Evolutionary conservation across 2,329 filamentous ascomycete genomes (phyloP), one percentile per base, ranked within the genome.

Genomic region (Arthrobotrys entomopaga): DNA sequence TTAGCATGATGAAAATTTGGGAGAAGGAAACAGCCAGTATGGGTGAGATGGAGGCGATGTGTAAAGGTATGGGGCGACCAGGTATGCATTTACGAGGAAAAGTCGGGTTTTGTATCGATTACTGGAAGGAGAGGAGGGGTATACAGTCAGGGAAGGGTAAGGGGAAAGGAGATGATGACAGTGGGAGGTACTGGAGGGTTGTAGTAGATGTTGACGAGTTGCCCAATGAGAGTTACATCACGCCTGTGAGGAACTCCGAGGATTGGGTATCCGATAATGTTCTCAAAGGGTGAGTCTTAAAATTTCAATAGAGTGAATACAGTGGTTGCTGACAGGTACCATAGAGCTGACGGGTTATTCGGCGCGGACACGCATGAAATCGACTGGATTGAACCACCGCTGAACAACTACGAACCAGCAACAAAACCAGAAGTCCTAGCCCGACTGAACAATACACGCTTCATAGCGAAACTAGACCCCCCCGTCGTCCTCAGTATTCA

Each of bases 391-490:
- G 77, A 78, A n/a, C 78, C 78, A 10, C 75, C 76, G 5, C 52
- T 78, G 7, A 78, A 79, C 46, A 77, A 77, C 43, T 72, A 77
- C 20, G 74, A 77, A 42, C 76, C 78, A 3, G 66, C 72, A 1
- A 64, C 73, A 10, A 74, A 74, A 10, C 26, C 70, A n/a, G 69
- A 73, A 38, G 56, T 73, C 13, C 50, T 73, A 5, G 26, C 54
- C 10, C 38, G 69, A 3, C 34, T 73, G 19, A 73, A 73, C 50
- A 73, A 73, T 20, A 71, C 77, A 6, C 77, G 78, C 77, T 95
- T 95, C 80, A 86, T 89, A 49, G 91, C 90, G 1, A 87, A 86
- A 10, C 89, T 95, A 60, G 87, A 91, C 65, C 92, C 91, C 1
- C 90, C 91, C 0, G 82, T 96, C 8, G 85, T 90, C 11, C 84